Evolutionary conservation across 176 grass and related monocot genomes (phyloP), one percentile per base, ranked within the genome.

Genomic region (Carex cristatella): DNA sequence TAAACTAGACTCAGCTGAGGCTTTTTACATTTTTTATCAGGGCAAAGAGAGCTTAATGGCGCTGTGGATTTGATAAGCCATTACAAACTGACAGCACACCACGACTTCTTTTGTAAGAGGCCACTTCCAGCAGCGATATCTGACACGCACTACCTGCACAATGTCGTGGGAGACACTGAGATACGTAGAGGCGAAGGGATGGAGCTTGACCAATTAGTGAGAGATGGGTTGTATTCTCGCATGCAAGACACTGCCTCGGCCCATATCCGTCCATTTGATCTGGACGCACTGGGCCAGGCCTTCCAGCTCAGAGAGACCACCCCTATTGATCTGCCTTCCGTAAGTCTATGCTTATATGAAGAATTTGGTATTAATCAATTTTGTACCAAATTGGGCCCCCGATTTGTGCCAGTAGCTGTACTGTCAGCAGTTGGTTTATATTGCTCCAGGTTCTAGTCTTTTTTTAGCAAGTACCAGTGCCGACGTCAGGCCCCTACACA

Each of bases 81-180:
- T 80, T 94, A 92, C 91, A 99, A 93, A 88, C 71, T 99, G 76
- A 82, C 78, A 42, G 54, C 69, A 2, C 96, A 99, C 72, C 91
- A 99, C 89, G 93, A 94, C 85, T 99, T 99, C 87, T 99, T 99
- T 85, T 99, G 96, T 88, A 99, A 95, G 87, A 92, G 75, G 63
- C 70, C 85, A 77, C 84, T 99, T 73, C 93, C 93, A 46, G 13
- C 93, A 59, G 89, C 96, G 78, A 92, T 99, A 67, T 91, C 93
- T 80, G 93, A 95, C 89, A 94, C 96, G 55, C 93, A 99, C 85
- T 98, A 99, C 84, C 87, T 99, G 88, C 90, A 94, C 73, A 95
- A 94, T 92, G 87, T 94, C 56, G 91, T 89, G 58, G 96, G 96
- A 10, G 93, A 99, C 53, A 94, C 88, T 27, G 96, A 99, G 93